Base-by-base conservation (phyloP, 768 basidiomycete species). In the Psilocybe azurescens region DNA sequence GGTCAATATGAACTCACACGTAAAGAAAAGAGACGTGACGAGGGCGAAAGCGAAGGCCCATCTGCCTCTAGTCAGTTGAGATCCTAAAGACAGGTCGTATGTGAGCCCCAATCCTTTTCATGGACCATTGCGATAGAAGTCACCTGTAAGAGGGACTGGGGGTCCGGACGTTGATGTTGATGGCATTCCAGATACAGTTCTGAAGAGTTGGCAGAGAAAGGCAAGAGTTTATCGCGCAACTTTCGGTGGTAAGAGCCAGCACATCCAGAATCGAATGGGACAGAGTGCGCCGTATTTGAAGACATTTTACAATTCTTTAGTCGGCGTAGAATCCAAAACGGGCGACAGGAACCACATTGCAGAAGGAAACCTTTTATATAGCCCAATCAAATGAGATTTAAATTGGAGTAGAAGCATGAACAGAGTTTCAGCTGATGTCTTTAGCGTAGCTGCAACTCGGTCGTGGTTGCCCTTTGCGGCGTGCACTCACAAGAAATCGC, bases 1-100 rank as follows among this genome's bases (percentile, higher is more conserved):
- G 7, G 29, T 24, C 24, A 44, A 28, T 28, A 36, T 49, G 36
- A 38, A 73, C 83, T 65, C 65, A 86, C 87, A 89, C 30, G 89
- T 88, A 74, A 91, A 91, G 80, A 91, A 91, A 33, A 91, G 78
- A 10, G 89, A 85, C 18, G 89, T 91, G 61, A 93, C 87, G 58
- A 91, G 83, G 41, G 78, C 77, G 71, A 89, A 92, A 7, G 90
- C 80, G 70, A 82, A 87, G 29, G 74, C 75, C 82, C 82, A 87
- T 67, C 78, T 76, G 50, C 70, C 76, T 63, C 73, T 75, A n/a
- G 72, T 73, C 60, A 85, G 73, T 63, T 85, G 77, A 54, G 81
- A 70, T 54, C 78, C 83, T 79, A 56, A 50, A 52, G 53, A 57
- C 11, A 46, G 28, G 14, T 14, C 30, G 29, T 18, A 47, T 49